Evolutionary conservation across 805 yeast genomes (phyloP), one percentile per base, ranked within the genome.

Genomic region (Huiozyma naganishii): DNA sequence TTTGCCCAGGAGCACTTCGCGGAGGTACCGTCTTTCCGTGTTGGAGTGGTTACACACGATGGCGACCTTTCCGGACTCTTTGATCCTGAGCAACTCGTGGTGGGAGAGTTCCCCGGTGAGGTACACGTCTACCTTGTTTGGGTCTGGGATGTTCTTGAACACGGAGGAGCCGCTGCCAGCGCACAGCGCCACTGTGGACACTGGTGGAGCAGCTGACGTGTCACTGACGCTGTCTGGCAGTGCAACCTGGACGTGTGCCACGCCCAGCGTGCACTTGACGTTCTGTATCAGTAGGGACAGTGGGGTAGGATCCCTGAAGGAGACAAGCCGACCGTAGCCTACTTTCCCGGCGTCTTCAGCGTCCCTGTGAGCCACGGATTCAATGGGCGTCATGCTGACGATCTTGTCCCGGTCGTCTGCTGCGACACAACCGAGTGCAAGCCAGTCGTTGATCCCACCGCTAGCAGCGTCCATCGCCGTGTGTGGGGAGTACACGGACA

Each of bases 391-490:
- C 11, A 37, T 36, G 7, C 32, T 39, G 23, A 4, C 23, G 23
- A 17, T 17, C 23, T 4, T 17, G 23, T 17, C 23, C 4, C 23
- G 23, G 23, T 17, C 23, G 12, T 49, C 48, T 1, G 60, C 57
- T 0, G 61, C 55, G 3, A 74, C 55, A 6, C 82, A 63, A 2
- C 85, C 84, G 34, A 74, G 77, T 1, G 76, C 83, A 36, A 92
- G 69, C 83, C 95, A 92, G 59, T 88, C 97, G 52, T 92, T 92
- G 48, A 92, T 96, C 23, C 98, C 98, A n/a, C 82, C 83, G 9
- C 64, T 62, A 7, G 92, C 92, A 27, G 97, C 90, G 64, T 92
- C 98, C 4, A 92, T 83, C 0, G 97, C 88, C 1, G 98, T 90
- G 58, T 92, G 99, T 27, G 99, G 98, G 44, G 82, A 82, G 61